Percentiles rank a stretch among this genome's conserved stretches.
Conservation (phyloP, 192 early-diverging fungal species). For the Irineochytrium annulatum region DNA sequence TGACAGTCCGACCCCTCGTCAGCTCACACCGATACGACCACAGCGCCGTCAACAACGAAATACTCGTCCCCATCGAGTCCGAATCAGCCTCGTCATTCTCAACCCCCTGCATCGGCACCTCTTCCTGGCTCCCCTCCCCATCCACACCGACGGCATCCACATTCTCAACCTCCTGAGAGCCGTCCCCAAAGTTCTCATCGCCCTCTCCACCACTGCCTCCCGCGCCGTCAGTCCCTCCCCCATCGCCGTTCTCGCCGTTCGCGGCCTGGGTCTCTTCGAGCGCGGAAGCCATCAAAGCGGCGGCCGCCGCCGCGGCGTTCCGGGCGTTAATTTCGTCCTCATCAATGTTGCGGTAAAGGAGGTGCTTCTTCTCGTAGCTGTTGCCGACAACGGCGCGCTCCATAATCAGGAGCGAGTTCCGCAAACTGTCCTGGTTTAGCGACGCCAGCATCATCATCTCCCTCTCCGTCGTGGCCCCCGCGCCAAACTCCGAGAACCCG, state of each 20-base stretch:
- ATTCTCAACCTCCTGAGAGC: slow-evolving; percentile 11
- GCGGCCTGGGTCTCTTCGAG: background rate
- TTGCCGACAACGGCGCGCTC: slow-evolving; percentile 56
- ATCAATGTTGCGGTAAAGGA: slow-evolving; percentile 44
- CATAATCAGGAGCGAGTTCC: slow-evolving; percentile 38
- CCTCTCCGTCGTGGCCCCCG: too few species aligned
- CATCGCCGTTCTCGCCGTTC: slow-evolving; percentile 1
- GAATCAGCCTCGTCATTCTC: slow-evolving; percentile 22
- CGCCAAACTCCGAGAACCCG: too few species aligned
- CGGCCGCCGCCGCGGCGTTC: too few species aligned
- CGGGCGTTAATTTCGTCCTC: too few species aligned
- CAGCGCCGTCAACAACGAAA: slow-evolving; percentile 46
- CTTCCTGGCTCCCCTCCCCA: slow-evolving; percentile 8
- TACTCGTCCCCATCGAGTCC: slow-evolving; percentile 20
- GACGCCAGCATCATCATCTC: too few species aligned
- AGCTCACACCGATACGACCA: slow-evolving; percentile 58
- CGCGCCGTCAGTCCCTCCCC: background rate
- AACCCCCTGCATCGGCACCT: background rate
- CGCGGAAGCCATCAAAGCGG: background rate
- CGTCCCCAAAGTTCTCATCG: slow-evolving; percentile 9
- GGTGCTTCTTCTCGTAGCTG: slow-evolving; percentile 46
- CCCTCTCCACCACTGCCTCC: background rate
- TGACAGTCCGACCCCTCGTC: slow-evolving; percentile 46
- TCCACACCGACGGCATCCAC: background rate
- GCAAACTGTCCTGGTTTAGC: slow-evolving; percentile 43